phyloP scores from a whole-genome alignment of 345 rosid species.

The Eucalyptus pauciflora region DNA sequence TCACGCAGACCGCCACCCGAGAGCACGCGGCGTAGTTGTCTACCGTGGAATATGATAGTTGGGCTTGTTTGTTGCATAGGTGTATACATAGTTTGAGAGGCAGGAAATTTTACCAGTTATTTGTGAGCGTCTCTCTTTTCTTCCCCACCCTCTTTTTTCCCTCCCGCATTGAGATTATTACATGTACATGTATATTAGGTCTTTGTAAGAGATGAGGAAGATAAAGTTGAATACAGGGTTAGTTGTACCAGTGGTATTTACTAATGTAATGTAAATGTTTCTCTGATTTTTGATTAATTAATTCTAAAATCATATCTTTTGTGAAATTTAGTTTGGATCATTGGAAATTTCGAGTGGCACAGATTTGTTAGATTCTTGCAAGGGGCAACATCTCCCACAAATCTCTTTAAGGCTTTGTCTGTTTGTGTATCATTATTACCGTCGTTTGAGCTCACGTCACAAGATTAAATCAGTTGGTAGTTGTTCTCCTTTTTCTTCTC shows the following conservation, averaged over 20 bases:
- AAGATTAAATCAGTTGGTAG: not conserved
- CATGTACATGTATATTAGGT: slow-evolving; percentile 6
- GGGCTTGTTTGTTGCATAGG: not conserved
- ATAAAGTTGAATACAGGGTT: not conserved
- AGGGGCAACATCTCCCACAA: not conserved
- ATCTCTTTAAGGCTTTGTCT: not conserved
- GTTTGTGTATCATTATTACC: not conserved
- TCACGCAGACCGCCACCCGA: not conserved
- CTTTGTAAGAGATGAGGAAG: not conserved
- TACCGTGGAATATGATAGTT: not conserved
- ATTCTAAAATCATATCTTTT: not conserved
- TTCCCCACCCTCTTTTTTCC: not conserved
- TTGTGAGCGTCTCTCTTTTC: not conserved
- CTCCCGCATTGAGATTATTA: not conserved
- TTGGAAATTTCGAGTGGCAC: not conserved
- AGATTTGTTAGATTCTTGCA: not conserved
- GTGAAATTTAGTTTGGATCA: not conserved
- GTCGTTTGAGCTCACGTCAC: not conserved
- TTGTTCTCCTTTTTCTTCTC: not conserved
- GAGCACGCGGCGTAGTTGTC: not conserved
- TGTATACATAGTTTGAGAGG: not conserved
- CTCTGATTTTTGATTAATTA: not conserved
- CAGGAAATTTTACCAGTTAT: not conserved
- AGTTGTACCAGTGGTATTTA: not conserved
- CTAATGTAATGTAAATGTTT: not conserved